Base-by-base conservation (phyloP, 257 asterid genomes). In the Knoxia roxburghii region DNA sequence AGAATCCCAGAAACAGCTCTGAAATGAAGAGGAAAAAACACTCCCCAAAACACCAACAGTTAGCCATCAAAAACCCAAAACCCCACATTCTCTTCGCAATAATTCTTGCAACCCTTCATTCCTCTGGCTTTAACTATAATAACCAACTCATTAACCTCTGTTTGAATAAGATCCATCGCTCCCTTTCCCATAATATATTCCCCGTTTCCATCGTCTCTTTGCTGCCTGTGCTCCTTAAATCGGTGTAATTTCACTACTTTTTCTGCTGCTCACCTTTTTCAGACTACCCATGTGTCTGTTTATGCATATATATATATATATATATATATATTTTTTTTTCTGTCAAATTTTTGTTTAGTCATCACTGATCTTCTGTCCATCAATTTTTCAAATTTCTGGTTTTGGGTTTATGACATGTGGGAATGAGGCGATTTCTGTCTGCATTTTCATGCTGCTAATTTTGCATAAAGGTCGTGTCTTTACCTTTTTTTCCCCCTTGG, bases 161-260 rank as follows among this genome's bases (percentile, higher is more conserved):
- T 77, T 75, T 90, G 78, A 79, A 73, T 73, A 76, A 49, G 20
- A 45, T 84, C n/a, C 72, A 59, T 23, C 57, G 64, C 41, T 79
- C 80, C 14, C 84, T 87, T 51, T 80, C 82, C 61, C 78, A 54
- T 32, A 51, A 57, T 43, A 67, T 65, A 15, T 60, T 75, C 35
- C 68, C 65, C 64, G 84, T 87, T 26, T 17, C 85, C 32, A 23
- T 88, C 74, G 80, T 86, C 64, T 77, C 95, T 17, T 69, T 90
- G 90, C 80, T 90, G 32, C 96, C 96, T 27, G 10, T 81, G 33
- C 87, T 90, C 58, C 81, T 90, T 21, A 75, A 77, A 37, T 86
- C 83, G 76, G 75, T 67, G 97, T 90, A 88, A 79, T 75, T 6
- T 29, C 60, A 56, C 27, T 0, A 13, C 27, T 52, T 27, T 27